Evolutionary conservation across 257 asterid genomes (phyloP).

Genomic region (Fraxinus americana): DNA sequence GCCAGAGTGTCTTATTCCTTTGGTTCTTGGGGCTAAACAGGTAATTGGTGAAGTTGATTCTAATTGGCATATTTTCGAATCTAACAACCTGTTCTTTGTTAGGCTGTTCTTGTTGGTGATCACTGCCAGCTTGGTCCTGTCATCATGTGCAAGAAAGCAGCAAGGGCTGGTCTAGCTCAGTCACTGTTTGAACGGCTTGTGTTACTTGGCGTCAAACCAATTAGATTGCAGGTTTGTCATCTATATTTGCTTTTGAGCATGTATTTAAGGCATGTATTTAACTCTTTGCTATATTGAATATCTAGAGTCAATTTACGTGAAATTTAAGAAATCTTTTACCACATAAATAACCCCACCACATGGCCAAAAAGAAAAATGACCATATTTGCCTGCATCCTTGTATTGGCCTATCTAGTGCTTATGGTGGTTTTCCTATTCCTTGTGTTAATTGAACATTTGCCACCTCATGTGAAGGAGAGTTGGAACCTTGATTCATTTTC

Average conservation of each 20-base stretch:
- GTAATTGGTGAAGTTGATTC: constrained; percentile 35
- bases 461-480: neutral
- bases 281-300: constrained; percentile 4
- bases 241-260: constrained; percentile 9
- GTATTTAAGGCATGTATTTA: constrained; percentile 5
- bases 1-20: constrained; percentile 97
- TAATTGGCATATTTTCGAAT: neutral
- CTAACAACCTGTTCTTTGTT: constrained; percentile 27
- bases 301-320: constrained; percentile 10
- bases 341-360: neutral
- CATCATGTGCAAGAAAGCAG: constrained; percentile 99
- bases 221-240: constrained; percentile 80
- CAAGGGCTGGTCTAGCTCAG: constrained; percentile 97
- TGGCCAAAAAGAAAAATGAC: too few species aligned
- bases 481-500: constrained; percentile 2
- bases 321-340: constrained; percentile 14
- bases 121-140: constrained; percentile 99
- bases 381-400: too few species aligned
- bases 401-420: too few species aligned
- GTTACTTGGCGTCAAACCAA: constrained; percentile 92
- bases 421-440: neutral
- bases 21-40: constrained; percentile 98
- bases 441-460: too few species aligned
- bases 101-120: constrained; percentile 97
- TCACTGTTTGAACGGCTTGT: constrained; percentile 97